A percentile compares a stretch with the other conserved stretches of the same genome.
These are phyloP conservation scores for Boletus reticuloceps DNA, from an alignment of 768 basidiomycete genomes.

Conservation along the genomic window DNA sequence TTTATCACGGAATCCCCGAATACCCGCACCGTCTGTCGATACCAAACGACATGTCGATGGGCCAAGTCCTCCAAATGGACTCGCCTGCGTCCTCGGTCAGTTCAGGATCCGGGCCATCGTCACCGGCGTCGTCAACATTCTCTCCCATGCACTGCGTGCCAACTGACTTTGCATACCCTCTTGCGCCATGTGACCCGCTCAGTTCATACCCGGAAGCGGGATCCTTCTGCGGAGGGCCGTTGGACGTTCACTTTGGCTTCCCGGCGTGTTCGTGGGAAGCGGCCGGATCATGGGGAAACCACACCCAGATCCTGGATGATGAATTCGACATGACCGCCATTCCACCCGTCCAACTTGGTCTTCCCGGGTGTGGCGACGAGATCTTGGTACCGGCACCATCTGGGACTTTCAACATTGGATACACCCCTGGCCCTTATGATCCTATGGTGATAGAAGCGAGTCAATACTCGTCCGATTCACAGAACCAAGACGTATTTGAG, in stretches of 20 bases:
- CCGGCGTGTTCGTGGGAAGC: conserved; percentile 33
- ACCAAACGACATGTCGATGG: conserved; percentile 33
- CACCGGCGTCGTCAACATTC: conserved; percentile 48
- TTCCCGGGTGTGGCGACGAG: conserved; percentile 44
- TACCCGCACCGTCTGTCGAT: conserved; percentile 45
- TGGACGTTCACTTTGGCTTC: conserved; percentile 31
- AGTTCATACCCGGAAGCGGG: conserved; percentile 10
- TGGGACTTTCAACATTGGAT: conserved; percentile 20
- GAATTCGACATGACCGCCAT: conserved; percentile 69
- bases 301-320: conserved; percentile 46
- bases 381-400: conserved; percentile 8
- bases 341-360: conserved; percentile 60
- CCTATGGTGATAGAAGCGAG: conserved; percentile 27
- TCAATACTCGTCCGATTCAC: conserved; percentile 29
- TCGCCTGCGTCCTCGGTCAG: conserved; percentile 50
- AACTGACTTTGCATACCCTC: conserved; percentile 22
- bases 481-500: conserved; percentile 36
- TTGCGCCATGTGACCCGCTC: conserved; percentile 13
- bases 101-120: conserved; percentile 49
- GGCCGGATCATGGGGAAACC: conserved; percentile 32
- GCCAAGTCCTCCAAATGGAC: conserved; percentile 44
- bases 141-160: conserved; percentile 37
- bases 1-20: conserved; percentile 48
- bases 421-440: conserved; percentile 24
- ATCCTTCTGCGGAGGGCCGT: conserved; percentile 18